Base-by-base conservation (phyloP, 352 stramenopile species). In the Globisporangium megalacanthum region DNA sequence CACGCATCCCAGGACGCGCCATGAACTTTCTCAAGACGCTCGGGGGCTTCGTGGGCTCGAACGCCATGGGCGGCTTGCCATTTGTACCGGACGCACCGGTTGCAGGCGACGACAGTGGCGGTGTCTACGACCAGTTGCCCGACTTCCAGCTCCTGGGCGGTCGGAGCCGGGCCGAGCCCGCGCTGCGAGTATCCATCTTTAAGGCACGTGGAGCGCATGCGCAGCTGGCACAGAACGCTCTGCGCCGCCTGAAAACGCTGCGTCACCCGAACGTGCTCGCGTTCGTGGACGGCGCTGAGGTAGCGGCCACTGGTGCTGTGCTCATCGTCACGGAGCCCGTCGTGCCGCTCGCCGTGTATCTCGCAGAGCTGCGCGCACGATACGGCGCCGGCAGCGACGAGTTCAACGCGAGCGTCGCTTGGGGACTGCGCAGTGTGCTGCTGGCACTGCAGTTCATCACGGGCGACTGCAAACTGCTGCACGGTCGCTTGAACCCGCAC, bases 291-390 rank as follows among this genome's bases (percentile, higher is more conserved):
- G 83, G 83, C 46, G 75, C 65, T 4, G 86, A 95, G 59, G 71
- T 90, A 60, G 56, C 73, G 57, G 81, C 85, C 76, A 77, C 83
- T 56, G 92, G 93, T 10, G 89, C 92, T 56, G 71, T 98, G 7
- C 80, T 98, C 35, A 88, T 99, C 64, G 86, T 98, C 9, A 98
- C 96, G 3, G 96, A 99, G 77, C 73, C 82, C n/a, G 94, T 96
- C 49, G 82, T 89, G 54, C 82, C 92, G 3, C 73, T 99, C 13
- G 77, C 84, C 39, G 67, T 89, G 61, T 98, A 93, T 72, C 74
- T 98, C 14, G 82, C 89, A 4, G 65, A 72, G 45, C 66, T 94
- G 51, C 73, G 79, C 19, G 70, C 72, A 61, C 61, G 92, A 56
- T 83, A 91, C 62, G 69, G 77, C 58, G 59, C 45, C 35, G 52